These are phyloP conservation scores for Hymenoscyphus infarciens DNA, from an alignment of 2,329 filamentous ascomycete genomes.

Conservation along the genomic window DNA sequence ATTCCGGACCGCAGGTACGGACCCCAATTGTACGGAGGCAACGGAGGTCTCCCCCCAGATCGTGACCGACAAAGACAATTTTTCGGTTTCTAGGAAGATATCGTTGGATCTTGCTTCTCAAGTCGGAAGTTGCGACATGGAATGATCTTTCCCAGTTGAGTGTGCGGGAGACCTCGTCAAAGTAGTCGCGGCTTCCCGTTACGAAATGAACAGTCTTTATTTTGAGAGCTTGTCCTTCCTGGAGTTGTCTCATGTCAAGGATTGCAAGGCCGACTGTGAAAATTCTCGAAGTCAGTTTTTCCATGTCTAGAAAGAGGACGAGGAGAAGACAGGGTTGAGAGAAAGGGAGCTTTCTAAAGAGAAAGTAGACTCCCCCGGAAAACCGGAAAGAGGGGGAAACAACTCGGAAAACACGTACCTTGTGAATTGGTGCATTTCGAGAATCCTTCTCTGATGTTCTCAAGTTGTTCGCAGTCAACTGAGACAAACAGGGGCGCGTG, in stretches of 20 bases:
- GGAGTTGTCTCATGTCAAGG: neutral
- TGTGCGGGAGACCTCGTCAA: neutral
- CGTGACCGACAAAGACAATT: neutral
- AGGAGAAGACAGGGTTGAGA: no score
- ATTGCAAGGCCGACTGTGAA: neutral
- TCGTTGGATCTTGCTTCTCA: neutral
- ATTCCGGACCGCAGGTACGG: no score
- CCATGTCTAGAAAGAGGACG: no score
- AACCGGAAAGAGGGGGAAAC: no score
- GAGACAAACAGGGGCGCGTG: neutral
- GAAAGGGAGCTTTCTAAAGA: no score
- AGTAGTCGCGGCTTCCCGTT: neutral
- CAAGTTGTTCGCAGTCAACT: neutral
- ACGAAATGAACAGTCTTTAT: neutral
- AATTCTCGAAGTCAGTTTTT: no score
- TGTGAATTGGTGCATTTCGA: neutral
- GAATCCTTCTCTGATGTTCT: neutral
- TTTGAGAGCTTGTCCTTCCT: neutral
- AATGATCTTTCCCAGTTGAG: neutral
- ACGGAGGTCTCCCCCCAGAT: neutral
- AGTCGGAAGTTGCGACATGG: neutral
- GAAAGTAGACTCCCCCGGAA: no score
- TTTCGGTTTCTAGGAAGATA: neutral
- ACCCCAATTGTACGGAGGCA: no score
- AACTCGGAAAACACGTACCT: no score